Percentiles rank a stretch among this genome's conserved stretches.
These are phyloP conservation scores for Moricandia moricandioides DNA, from an alignment of 345 rosid species.

Conservation along the genomic window DNA sequence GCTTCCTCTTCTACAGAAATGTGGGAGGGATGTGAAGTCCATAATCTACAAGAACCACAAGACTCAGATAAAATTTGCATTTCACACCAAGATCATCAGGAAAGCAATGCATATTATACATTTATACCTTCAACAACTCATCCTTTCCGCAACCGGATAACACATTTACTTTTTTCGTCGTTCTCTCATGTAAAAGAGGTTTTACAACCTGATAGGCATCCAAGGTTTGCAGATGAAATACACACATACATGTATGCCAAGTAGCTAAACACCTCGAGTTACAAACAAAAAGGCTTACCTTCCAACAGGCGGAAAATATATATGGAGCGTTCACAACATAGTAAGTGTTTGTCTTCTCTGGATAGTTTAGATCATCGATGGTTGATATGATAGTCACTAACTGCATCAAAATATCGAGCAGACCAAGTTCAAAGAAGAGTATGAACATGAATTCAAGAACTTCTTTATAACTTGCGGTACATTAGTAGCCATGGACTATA, in stretches of 20 bases:
- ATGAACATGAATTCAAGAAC: constrained; percentile 3
- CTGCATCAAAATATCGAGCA: too few relatives aligned
- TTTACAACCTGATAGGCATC: constrained; percentile 59
- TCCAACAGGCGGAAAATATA: constrained; percentile 94
- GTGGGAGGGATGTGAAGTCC: constrained; percentile 82
- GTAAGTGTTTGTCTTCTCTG: constrained; percentile 87
- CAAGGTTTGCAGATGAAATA: background rate
- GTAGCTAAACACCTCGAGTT: constrained; percentile 1
- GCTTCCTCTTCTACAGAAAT: constrained; percentile 82
- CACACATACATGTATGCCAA: background rate
- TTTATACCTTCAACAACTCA: constrained; percentile 70
- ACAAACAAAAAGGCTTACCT: constrained; percentile 39
- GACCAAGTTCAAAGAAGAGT: background rate
- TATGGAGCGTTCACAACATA: constrained; percentile 88
- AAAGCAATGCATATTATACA: background rate
- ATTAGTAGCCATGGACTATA: background rate
- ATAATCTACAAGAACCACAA: constrained; percentile 54
- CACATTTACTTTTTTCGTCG: constrained; percentile 75
- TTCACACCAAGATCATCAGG: constrained; percentile 16
- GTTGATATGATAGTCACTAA: constrained; percentile 76
- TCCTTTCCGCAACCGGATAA: constrained; percentile 76
- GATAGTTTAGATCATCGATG: constrained; percentile 92
- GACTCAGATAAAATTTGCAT: background rate
- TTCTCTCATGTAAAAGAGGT: constrained; percentile 93
- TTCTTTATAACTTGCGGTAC: background rate